A percentile compares a stretch with the other conserved stretches of the same genome.
phyloP scores from a whole-genome alignment of 2,329 filamentous ascomycete species.

The Biscogniauxia mediterranea region DNA sequence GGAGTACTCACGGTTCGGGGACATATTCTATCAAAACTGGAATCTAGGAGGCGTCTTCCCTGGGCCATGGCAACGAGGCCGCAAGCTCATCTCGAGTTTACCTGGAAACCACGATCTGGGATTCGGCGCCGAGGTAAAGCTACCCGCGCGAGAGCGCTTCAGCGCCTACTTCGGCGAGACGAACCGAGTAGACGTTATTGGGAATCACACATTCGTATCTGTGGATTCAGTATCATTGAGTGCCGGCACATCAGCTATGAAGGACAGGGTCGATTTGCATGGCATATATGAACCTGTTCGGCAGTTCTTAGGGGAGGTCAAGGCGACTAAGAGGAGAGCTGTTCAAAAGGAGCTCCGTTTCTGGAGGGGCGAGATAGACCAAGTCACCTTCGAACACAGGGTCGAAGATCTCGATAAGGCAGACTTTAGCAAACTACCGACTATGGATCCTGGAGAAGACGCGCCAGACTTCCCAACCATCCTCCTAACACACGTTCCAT shows the following conservation, averaged over 20 bases:
- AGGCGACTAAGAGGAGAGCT: constrained; percentile 63
- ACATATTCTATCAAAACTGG: constrained; percentile 77
- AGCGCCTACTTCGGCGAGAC: constrained; percentile 83
- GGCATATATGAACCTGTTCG: constrained; percentile 74
- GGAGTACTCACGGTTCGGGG: constrained; percentile 83
- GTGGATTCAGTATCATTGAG: constrained; percentile 87
- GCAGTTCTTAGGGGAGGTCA: constrained; percentile 70
- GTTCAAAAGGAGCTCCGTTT: constrained; percentile 66
- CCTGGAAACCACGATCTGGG: constrained; percentile 96
- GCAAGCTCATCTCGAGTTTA: constrained; percentile 78
- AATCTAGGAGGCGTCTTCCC: constrained; percentile 54
- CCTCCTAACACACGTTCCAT: constrained; percentile 84
- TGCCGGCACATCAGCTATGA: constrained; percentile 58
- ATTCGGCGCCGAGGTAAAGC: constrained; percentile 81
- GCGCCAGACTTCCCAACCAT: constrained; percentile 76
- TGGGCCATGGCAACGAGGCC: constrained; percentile 60
- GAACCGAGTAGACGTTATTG: constrained; percentile 88
- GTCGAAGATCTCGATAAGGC: constrained; percentile 58
- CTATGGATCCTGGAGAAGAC: constrained; percentile 42
- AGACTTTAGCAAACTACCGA: constrained; percentile 39
- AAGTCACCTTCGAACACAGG: constrained; percentile 55
- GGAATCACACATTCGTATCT: constrained; percentile 93
- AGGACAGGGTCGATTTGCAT: constrained; percentile 49
- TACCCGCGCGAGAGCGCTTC: constrained; percentile 79
- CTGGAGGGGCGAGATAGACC: constrained; percentile 59